Percentiles rank a stretch among this genome's conserved stretches.
phyloP scores from a whole-genome alignment of 1,284 basidiomycete genomes.

The Phlebopus sp. region DNA sequence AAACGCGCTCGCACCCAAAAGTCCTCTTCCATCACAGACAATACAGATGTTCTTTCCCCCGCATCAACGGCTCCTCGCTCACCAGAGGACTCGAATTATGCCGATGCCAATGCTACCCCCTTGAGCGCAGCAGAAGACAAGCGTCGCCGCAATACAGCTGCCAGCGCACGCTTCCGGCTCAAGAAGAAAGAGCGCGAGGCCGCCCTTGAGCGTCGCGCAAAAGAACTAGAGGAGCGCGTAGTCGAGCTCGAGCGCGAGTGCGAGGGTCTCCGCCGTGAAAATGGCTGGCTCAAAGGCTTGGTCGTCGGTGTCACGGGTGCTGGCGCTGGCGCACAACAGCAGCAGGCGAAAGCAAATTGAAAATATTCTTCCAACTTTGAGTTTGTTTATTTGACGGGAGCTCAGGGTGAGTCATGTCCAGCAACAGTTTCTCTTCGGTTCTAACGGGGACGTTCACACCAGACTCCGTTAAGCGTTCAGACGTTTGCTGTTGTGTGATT shows the following conservation, averaged over 20 bases:
- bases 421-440: background rate
- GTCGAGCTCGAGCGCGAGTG: conserved; percentile 87
- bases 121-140: conserved; percentile 79
- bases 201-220: conserved; percentile 84
- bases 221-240: conserved; percentile 86
- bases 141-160: conserved; percentile 92
- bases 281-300: conserved; percentile 91
- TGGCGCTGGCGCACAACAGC: conserved; percentile 33
- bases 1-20: conserved; percentile 28
- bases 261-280: conserved; percentile 87
- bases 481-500: no score
- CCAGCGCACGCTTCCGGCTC: conserved; percentile 93
- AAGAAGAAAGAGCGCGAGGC: conserved; percentile 99
- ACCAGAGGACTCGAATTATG: conserved; percentile 30
- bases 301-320: conserved; percentile 86
- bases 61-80: conserved; percentile 27
- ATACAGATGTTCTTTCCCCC: conserved; percentile 42
- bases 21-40: conserved; percentile 30
- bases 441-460: no score
- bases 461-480: no score
- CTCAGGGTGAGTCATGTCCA: conserved; percentile 6
- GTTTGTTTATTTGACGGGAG: background rate
- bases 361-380: background rate
- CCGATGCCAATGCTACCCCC: conserved; percentile 23
- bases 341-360: conserved; percentile 24